phyloP scores from a whole-genome alignment of 2,329 filamentous ascomycete genomes.

The Amesomyces nigricolor region DNA sequence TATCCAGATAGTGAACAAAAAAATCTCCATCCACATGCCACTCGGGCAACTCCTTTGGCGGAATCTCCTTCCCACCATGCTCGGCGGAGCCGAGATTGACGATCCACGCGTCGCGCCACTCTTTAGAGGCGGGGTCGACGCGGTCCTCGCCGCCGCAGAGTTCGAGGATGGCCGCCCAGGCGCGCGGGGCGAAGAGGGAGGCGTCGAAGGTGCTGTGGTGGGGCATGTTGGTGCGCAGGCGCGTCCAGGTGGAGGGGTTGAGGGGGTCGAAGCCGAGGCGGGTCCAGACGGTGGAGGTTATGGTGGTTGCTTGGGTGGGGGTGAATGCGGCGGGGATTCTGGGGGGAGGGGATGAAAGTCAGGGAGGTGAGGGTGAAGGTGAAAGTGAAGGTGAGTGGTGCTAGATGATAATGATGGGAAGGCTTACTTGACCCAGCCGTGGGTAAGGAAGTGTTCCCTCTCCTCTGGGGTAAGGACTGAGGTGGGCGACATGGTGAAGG shows the following conservation, averaged over 20 bases:
- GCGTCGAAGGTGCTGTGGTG: constrained; percentile 50
- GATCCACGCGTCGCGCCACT: constrained; percentile 64
- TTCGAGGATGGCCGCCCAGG: constrained; percentile 61
- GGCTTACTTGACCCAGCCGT: constrained; percentile 37
- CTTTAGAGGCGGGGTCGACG: constrained; percentile 41
- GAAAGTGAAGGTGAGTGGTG: neutral
- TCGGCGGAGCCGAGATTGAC: constrained; percentile 60
- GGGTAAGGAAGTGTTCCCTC: constrained; percentile 37
- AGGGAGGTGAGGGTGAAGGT: neutral
- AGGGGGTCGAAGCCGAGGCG: constrained; percentile 58
- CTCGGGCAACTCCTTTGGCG: constrained; percentile 47
- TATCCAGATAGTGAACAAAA: constrained; percentile 67
- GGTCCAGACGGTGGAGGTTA: constrained; percentile 51
- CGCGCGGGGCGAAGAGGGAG: constrained; percentile 54
- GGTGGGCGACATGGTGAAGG: constrained; percentile 18
- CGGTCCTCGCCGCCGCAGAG: constrained; percentile 58
- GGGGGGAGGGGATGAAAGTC: neutral
- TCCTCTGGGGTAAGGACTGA: constrained; percentile 34
- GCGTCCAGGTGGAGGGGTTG: constrained; percentile 61
- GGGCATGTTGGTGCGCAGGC: constrained; percentile 59
- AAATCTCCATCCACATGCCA: constrained; percentile 72
- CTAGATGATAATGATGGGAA: neutral
- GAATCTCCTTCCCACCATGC: constrained; percentile 43
- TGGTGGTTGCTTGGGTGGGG: constrained; percentile 32
- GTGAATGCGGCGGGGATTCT: constrained; percentile 36